Evolutionary conservation across 2,329 filamentous ascomycete species (phyloP).

Genomic region (Mycosphaerella arachidis): DNA sequence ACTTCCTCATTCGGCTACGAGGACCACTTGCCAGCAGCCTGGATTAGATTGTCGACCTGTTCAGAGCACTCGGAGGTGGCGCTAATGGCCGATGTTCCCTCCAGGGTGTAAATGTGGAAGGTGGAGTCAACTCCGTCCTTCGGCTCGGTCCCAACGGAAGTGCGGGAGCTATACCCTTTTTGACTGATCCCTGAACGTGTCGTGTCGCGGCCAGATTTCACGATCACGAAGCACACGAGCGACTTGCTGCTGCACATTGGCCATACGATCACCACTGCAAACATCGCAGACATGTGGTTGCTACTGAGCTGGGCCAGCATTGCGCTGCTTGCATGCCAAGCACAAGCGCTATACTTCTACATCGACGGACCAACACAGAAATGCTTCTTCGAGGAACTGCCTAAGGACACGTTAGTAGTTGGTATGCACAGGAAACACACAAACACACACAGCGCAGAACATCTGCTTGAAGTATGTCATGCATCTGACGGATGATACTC

Average conservation of each 20-base stretch:
- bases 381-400: constrained; percentile 97
- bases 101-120: not conserved
- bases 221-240: not conserved
- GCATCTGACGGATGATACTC: constrained; percentile 2
- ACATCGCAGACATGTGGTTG: constrained; percentile 25
- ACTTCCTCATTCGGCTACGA: constrained; percentile 38
- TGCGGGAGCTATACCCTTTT: not conserved
- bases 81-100: not conserved
- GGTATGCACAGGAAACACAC: constrained; percentile 48
- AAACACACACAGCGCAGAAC: not conserved
- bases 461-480: not conserved
- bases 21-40: constrained; percentile 38
- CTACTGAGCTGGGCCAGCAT: constrained; percentile 22
- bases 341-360: constrained; percentile 91
- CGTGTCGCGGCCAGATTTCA: not conserved
- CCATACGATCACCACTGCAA: not conserved
- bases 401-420: constrained; percentile 94
- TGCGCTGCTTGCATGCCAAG: constrained; percentile 48
- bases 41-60: constrained; percentile 34
- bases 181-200: not conserved
- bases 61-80: constrained; percentile 24
- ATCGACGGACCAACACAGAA: constrained; percentile 80
- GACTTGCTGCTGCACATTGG: not conserved
- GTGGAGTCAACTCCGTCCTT: not conserved
- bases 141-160: not conserved